A percentile compares a stretch with the other conserved stretches of the same genome.
These are phyloP conservation scores for Diplocarpon mali DNA, from an alignment of 2,329 filamentous ascomycete species.

Conservation along the genomic window DNA sequence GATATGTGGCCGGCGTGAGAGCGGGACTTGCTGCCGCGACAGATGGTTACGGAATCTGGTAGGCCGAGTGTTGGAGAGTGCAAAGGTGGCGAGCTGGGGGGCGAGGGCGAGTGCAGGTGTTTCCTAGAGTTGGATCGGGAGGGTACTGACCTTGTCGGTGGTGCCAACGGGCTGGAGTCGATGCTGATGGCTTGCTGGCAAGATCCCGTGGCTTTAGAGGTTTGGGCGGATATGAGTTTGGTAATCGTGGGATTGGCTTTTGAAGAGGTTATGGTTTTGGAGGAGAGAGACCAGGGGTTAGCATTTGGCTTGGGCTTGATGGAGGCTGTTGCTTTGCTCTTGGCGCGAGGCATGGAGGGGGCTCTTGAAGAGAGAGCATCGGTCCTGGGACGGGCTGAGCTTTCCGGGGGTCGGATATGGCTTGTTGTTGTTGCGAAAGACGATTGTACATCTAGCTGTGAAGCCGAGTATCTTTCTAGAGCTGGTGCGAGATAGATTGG, in stretches of 20 bases:
- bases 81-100: conserved; percentile 1
- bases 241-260: conserved; percentile 6
- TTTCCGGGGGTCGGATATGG: background rate
- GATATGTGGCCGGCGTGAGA: background rate
- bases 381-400: conserved; percentile 5
- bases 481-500: conserved; percentile 16
- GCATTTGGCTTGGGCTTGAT: conserved; percentile 9
- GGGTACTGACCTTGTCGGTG: background rate
- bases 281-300: conserved; percentile 12
- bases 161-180: conserved; percentile 4
- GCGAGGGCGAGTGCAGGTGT: conserved; percentile 1
- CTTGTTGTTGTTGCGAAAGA: background rate
- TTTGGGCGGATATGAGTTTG: background rate
- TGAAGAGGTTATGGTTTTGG: conserved; percentile 5
- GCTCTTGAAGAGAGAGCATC: background rate
- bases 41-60: conserved; percentile 8
- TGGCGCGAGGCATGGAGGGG: conserved; percentile 1
- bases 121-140: conserved; percentile 3
- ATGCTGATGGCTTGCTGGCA: background rate
- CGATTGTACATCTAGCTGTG: conserved; percentile 1
- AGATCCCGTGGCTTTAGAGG: background rate
- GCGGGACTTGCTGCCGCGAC: conserved; percentile 1
- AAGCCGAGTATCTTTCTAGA: conserved; percentile 6
- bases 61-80: conserved; percentile 1
- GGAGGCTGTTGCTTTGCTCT: conserved; percentile 1